Evolutionary conservation across 2,329 filamentous ascomycete species (phyloP).

Genomic region (Exophiala calicioides): DNA sequence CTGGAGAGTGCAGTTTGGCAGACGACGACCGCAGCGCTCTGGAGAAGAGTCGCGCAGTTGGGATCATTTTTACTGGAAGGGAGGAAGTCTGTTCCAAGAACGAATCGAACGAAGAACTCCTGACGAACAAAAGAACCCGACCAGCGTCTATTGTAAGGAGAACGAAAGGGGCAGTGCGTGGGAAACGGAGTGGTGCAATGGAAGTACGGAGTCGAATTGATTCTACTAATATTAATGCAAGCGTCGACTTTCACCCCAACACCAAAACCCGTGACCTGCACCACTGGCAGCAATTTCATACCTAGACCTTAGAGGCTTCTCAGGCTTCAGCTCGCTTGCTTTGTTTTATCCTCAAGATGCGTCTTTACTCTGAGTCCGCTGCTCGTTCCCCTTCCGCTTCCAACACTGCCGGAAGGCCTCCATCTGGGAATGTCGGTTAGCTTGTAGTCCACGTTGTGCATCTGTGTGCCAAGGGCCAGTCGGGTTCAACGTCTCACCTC

Average conservation of each 20-base stretch:
- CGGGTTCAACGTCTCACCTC: constrained; percentile 64
- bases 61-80: constrained; percentile 17
- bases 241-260: constrained; percentile 7
- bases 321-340: too few species aligned
- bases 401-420: constrained; percentile 85
- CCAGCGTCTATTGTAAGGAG: too few species aligned
- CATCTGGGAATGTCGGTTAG: constrained; percentile 62
- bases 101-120: too few species aligned
- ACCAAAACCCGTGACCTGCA: constrained; percentile 24
- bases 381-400: constrained; percentile 85
- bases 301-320: too few species aligned
- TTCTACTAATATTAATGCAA: too few species aligned
- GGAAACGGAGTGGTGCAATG: too few species aligned
- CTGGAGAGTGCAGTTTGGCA: constrained; percentile 24
- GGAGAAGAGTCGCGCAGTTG: constrained; percentile 9
- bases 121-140: too few species aligned
- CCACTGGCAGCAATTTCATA: constrained; percentile 2
- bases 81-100: too few species aligned
- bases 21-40: constrained; percentile 2
- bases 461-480: too few species aligned
- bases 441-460: neutral
- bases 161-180: too few species aligned
- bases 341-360: constrained; percentile 30
- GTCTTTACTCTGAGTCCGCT: constrained; percentile 77
- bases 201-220: neutral